Percentiles rank a stretch among this genome's conserved stretches.
These are phyloP conservation scores for Boletus insuetus DNA, from an alignment of 768 basidiomycete genomes.

Conservation along the genomic window DNA sequence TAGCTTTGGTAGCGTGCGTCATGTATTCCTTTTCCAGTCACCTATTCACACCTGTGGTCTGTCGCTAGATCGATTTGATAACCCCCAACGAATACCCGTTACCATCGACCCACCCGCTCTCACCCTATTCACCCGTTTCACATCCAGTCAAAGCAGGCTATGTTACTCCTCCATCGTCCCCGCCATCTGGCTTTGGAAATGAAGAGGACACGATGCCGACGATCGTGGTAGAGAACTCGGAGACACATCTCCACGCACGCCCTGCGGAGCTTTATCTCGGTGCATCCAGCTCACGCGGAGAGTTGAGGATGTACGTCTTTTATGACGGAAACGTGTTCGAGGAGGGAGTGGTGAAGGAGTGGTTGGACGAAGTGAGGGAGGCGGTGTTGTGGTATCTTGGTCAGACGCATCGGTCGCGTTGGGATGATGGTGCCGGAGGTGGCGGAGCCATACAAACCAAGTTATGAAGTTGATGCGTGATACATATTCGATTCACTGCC, in stretches of 20 bases:
- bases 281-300: conserved; percentile 33
- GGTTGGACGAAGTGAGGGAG: conserved; percentile 43
- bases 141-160: conserved; percentile 15
- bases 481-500: no score
- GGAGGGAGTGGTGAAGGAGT: conserved; percentile 40
- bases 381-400: conserved; percentile 35
- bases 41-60: not conserved
- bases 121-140: conserved; percentile 16
- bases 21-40: not conserved
- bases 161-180: not conserved
- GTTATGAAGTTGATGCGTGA: no score
- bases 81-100: conserved; percentile 39
- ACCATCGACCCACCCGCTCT: conserved; percentile 20
- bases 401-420: not conserved
- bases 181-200: not conserved
- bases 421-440: not conserved
- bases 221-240: conserved; percentile 5
- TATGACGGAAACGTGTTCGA: conserved; percentile 50
- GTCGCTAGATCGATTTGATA: conserved; percentile 32
- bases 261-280: conserved; percentile 46
- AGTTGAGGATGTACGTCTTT: conserved; percentile 33
- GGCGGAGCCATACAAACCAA: not conserved
- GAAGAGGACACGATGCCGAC: conserved; percentile 2
- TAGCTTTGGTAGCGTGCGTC: conserved; percentile 30
- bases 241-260: conserved; percentile 37